Conservation (phyloP, 805 yeast genomes). For the Priceomyces medius region DNA sequence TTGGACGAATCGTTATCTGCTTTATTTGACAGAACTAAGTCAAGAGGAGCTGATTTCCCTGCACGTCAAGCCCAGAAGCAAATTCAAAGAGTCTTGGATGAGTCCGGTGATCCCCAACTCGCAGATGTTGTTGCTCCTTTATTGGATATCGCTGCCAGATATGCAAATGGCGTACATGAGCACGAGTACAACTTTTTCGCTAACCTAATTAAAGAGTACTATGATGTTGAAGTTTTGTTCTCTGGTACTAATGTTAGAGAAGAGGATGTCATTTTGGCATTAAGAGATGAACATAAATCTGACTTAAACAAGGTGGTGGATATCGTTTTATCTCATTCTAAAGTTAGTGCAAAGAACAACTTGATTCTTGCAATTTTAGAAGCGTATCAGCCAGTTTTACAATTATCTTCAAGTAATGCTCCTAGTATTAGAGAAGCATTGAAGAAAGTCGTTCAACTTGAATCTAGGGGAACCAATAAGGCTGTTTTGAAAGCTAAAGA, state of each 20-base stretch:
- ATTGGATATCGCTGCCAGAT: conserved; percentile 64
- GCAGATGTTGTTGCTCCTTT: conserved; percentile 65
- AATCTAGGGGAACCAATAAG: conserved; percentile 86
- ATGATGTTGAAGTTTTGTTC: conserved; percentile 74
- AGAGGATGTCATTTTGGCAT: conserved; percentile 81
- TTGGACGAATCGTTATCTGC: conserved; percentile 67
- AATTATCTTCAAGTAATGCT: conserved; percentile 68
- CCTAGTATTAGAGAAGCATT: conserved; percentile 67
- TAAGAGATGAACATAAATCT: conserved; percentile 85
- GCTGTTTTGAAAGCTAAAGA: conserved; percentile 95
- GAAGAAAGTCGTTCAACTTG: conserved; percentile 81
- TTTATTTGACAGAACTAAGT: conserved; percentile 62
- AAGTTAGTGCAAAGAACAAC: conserved; percentile 91
- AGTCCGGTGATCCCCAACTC: conserved; percentile 48
- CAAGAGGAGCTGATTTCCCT: conserved; percentile 85
- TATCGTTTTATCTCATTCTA: conserved; percentile 82
- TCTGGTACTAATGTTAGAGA: conserved; percentile 74
- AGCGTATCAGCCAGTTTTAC: conserved; percentile 77
- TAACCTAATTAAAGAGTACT: conserved; percentile 66
- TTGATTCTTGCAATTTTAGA: conserved; percentile 81
- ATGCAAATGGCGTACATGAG: conserved; percentile 70
- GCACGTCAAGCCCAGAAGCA: conserved; percentile 78
- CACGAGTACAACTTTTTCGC: conserved; percentile 83
- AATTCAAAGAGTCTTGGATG: conserved; percentile 58
- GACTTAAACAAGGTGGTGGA: conserved; percentile 70